Evolutionary conservation across 129 eudicot genomes (phyloP).

Genomic region (carrot (Daucus carota)): DNA sequence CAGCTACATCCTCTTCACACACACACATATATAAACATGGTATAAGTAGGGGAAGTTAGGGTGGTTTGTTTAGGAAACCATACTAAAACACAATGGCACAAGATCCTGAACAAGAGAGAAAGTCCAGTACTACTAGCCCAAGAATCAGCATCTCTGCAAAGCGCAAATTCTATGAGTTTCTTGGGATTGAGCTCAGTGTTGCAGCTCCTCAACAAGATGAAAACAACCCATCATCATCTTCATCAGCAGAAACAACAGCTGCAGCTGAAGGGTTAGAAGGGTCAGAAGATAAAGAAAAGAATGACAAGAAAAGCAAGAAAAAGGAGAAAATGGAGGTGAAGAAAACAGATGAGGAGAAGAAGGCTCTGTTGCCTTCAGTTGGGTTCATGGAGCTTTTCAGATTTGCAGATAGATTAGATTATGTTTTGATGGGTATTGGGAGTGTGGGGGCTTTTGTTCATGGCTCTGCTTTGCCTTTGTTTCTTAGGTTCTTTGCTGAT

Average conservation of each 20-base stretch:
- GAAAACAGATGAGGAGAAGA: slow-evolving; percentile 30
- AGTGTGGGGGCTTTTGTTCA: slow-evolving; percentile 92
- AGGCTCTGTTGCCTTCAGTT: slow-evolving; percentile 28
- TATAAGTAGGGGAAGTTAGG: background rate
- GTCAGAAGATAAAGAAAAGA: background rate
- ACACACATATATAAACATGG: slow-evolving; percentile 6
- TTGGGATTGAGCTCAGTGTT: slow-evolving; percentile 38
- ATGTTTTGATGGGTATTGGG: slow-evolving; percentile 79
- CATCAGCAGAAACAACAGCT: slow-evolving; percentile 16
- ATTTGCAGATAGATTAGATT: slow-evolving; percentile 86
- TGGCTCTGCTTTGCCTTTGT: slow-evolving; percentile 83
- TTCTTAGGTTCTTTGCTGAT: slow-evolving; percentile 80
- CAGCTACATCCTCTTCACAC: slow-evolving; percentile 6
- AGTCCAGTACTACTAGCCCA: slow-evolving; percentile 19
- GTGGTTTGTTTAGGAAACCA: slow-evolving; percentile 2
- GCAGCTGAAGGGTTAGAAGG: slow-evolving; percentile 10
- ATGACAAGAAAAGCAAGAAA: background rate
- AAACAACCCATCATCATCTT: background rate
- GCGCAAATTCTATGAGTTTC: slow-evolving; percentile 70
- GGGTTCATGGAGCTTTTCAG: slow-evolving; percentile 66
- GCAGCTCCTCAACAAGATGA: slow-evolving; percentile 16
- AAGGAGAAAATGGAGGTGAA: slow-evolving; percentile 30
- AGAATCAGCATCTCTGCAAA: slow-evolving; percentile 26
- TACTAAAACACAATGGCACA: slow-evolving; percentile 36
- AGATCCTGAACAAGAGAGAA: slow-evolving; percentile 47